These are phyloP conservation scores for Starmerella scarabaei DNA, from an alignment of 805 yeast species.

Conservation along the genomic window DNA sequence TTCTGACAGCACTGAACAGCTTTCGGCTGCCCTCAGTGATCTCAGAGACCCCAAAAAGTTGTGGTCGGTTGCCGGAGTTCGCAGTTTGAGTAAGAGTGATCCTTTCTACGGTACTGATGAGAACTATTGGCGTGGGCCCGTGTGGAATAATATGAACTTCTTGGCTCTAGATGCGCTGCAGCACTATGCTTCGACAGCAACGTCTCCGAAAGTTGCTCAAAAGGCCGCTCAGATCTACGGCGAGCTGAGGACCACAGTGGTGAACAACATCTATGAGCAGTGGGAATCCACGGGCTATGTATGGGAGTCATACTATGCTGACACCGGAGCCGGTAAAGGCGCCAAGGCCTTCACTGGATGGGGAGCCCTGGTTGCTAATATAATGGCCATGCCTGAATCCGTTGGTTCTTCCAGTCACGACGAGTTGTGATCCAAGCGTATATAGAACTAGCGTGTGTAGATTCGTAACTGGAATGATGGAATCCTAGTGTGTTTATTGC, in stretches of 20 bases:
- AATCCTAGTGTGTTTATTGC: no score
- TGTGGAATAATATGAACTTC: slow-evolving; percentile 89
- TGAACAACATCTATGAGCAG: slow-evolving; percentile 51
- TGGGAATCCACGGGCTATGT: slow-evolving; percentile 69
- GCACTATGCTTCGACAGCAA: slow-evolving; percentile 36
- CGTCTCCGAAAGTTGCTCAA: slow-evolving; percentile 21
- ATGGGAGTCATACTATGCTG: slow-evolving; percentile 82
- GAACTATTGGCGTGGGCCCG: slow-evolving; percentile 90
- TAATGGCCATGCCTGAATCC: slow-evolving; percentile 71
- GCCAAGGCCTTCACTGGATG: slow-evolving; percentile 89
- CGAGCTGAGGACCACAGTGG: slow-evolving; percentile 51
- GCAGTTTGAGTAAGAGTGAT: slow-evolving; percentile 64
- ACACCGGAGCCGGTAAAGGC: slow-evolving; percentile 61
- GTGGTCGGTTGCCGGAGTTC: slow-evolving; percentile 67
- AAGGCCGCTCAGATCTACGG: slow-evolving; percentile 41
- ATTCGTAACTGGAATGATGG: not conserved
- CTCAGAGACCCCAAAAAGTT: slow-evolving; percentile 59
- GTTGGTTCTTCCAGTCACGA: slow-evolving; percentile 3
- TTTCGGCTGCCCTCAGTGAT: slow-evolving; percentile 41
- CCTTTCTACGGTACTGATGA: slow-evolving; percentile 61
- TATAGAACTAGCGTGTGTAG: not conserved
- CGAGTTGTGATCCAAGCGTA: slow-evolving; percentile 4
- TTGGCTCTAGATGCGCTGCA: slow-evolving; percentile 57
- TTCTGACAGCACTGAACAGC: slow-evolving; percentile 34
- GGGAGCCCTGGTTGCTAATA: slow-evolving; percentile 69